Evolutionary conservation across 176 grass and related monocot species (phyloP), one percentile per base, ranked within the genome.

Genomic region (Neostapfia colusana): DNA sequence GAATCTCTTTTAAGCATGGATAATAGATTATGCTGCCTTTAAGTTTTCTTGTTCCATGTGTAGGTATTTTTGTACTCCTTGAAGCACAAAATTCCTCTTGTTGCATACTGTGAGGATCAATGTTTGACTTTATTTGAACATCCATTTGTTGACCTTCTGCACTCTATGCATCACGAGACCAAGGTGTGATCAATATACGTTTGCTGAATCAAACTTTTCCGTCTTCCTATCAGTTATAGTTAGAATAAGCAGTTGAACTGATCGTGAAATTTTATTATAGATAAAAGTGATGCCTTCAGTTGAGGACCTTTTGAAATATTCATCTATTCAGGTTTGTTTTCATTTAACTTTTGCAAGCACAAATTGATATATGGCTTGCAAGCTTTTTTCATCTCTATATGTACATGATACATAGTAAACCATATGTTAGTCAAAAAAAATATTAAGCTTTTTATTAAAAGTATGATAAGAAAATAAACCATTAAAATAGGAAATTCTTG

Each of bases 51-150:
- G 11, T 65, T 67, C 80, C 8, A 74, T 84, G 79, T 85, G 48
- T 79, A 99, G 89, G 89, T 83, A 92, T 90, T 84, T 67, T 77
- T 81, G 31, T 95, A 92, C 74, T 95, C 95, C 69, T 69, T 95
- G 74, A 88, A 90, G 31, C 76, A 92, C 84, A 85, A 86, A 76
- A 84, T 92, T 87, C 89, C 91, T 86, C 65, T 99, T 51, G 78
- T 99, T 73, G 89, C 80, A 12, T 99, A 85, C 74, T 74, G 63
- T 65, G 72, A 80, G 24, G 83, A 99, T 50, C 87, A 79, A 66
- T 92, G 91, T 79, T 79, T 95, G 41, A 88, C 91, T 67, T 84
- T 99, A 54, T 94, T 85, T 82, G 83, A 78, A 23, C 87, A 99
- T 86, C 89, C 84, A 83, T 95, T 84, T 69, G 36, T 92, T 72